Evolutionary conservation across 2,329 filamentous ascomycete genomes (phyloP), one percentile per base, ranked within the genome.

Genomic region (Scleromitrula shiraiana): DNA sequence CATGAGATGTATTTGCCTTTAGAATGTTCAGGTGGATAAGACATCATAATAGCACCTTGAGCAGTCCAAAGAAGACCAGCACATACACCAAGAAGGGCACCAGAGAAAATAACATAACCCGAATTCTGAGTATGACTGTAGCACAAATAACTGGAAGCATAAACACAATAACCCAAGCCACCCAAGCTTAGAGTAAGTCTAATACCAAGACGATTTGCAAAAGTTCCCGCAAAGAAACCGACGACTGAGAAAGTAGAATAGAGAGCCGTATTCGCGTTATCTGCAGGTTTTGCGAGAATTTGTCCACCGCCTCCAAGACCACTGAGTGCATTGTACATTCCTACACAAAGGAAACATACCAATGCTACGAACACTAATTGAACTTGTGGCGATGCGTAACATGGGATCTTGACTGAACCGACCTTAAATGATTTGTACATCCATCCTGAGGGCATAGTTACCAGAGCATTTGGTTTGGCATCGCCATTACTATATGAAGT

Each of bases 1-100:
- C 81, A 82, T 50, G 85, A 85, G 64, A 95, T 93, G 64, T 88
- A 95, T 50, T 82, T 82, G 36, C 89, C 89, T 73, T 95, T 95
- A 54, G 80, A 77, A 29, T 78, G 66, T 67, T 95, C 89, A 9
- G 77, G 72, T 2, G 88, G 88, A 66, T 95, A 95, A 42, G 85
- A 80, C 81, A 94, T 90, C 83, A 90, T 89, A 61, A 89, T 86
- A 52, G 83, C 80, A 51, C 86, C 85, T 67, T 91, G 85, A 1
- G 83, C 86, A 15, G 81, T 82, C 86, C 86, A 91, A 30, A 91
- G 73, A 32, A 90, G 72, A 59, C 83, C 85, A 38, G 86, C 86
- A 62, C 84, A 88, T 50, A 87, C 70, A 64, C 86, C 86, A 41
- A 89, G 77, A 52, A 87, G 74, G n/a, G 80, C 81, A 54, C 85